Base-by-base conservation (phyloP, 2,329 filamentous ascomycete species). In the Curvularia verruculosa region DNA sequence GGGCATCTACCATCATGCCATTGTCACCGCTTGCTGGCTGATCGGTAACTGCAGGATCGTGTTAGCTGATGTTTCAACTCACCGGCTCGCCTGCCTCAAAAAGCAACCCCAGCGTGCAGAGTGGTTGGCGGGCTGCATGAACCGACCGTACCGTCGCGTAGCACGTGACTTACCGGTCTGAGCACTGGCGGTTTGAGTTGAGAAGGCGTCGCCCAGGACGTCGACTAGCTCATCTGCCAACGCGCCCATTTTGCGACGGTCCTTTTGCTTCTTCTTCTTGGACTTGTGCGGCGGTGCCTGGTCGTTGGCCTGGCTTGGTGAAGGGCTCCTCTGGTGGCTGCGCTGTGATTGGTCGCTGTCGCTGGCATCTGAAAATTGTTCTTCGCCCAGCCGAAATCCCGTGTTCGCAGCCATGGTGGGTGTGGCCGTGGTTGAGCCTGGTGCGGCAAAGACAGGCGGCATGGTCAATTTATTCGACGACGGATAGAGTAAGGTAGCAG, bases 331-430 rank as follows among this genome's bases (percentile, higher is more conserved):
- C 56, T 61, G 56, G 51, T 61, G 56, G 51, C 63, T 69, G 15
- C 53, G 53, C 19, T 61, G 61, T 64, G 66, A 67, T 67, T 67
- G 66, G 65, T 67, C 65, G 34, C 52, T 57, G 43, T 67, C 65
- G 53, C 65, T 69, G 34, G 54, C 61, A 43, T 66, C 65, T 31
- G 63, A 61, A 41, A 60, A 52, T 21, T 53, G 47, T 18, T 56
- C 55, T 2, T 59, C 55, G 24, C 36, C 52, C 46, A 66, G 37
- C 36, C 66, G 61, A 43, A 68, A 68, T 39, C 53, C 54, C 24
- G 60, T 51, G 34, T 58, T 48, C 13, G 45, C 45, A 24, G 45
- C 45, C 45, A 48, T 48, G 29, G 28, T 19, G 24, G 45, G 29
- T 23, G 19, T 37, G 8, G 19, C 29, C 12, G 31, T 48, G 45